Base-by-base conservation (phyloP, 1,284 basidiomycete genomes). In the Filobasidium uniguttulatum region DNA sequence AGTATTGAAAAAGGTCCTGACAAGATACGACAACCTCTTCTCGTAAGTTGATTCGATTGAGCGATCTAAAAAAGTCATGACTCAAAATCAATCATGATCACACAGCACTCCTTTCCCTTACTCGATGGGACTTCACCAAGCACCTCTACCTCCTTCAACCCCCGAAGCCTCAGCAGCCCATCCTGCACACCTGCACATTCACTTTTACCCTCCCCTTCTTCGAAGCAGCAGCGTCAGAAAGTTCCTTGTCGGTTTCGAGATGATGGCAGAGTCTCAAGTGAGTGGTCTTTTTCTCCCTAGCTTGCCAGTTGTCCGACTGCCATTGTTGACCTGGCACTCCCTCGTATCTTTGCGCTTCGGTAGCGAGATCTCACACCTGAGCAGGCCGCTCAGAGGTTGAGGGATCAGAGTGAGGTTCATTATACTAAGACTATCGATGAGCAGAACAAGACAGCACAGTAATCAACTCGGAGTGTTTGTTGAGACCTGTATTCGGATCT, bases 91-190 rank as follows among this genome's bases (percentile, higher is more conserved):
- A 29, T 3, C 20, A 12, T 19, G 7, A 5, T 12, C 65, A 17
- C 67, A 65, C 59, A 64, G 71, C 47, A 73, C 84, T 63, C 85
- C 86, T 0, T 96, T 96, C 70, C 83, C 90, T 0, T 96, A 96
- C 65, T 90, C 85, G n/a, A 93, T 96, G 88, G 90, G 89, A 35
- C 75, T 96, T 40, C 88, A 85, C 67, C 91, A 86, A 67, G 76
- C 78, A 3, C 84, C 86, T 1, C 67, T 79, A 2, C 79, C 81
- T 1, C 52, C 57, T 2, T 12, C 38, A 3, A 9, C 51, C n/a
- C 47, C 56, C 29, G 23, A 49, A 34, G 20, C n/a, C 17, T 17
- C 44, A 2, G 56, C 55, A 6, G 28, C 35, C 8, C 58, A 65
- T 41, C 61, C 82, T 17, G 82, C 86, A 0, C 88, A 94, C 63